These are phyloP conservation scores for Brassica carinata DNA, from an alignment of 345 rosid genomes.

Conservation along the genomic window DNA sequence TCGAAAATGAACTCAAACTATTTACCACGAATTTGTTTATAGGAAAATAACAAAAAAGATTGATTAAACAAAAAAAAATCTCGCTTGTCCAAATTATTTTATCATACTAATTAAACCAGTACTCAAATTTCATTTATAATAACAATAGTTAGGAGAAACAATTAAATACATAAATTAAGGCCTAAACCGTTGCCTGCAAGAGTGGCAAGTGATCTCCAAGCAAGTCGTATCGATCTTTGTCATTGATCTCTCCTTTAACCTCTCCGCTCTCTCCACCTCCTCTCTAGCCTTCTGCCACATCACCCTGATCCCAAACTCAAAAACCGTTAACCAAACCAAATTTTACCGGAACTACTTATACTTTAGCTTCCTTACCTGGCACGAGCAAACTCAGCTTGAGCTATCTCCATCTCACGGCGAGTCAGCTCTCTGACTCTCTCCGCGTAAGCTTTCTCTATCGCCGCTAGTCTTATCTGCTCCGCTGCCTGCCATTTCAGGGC, in stretches of 20 bases:
- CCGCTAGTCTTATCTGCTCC: conserved; percentile 81
- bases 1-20: conserved; percentile 7
- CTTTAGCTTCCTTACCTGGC: conserved; percentile 46
- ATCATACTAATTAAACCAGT: conserved; percentile 33
- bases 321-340: conserved; percentile 2
- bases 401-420: conserved; percentile 89
- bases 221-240: conserved; percentile 66
- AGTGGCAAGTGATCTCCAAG: conserved; percentile 96
- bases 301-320: conserved; percentile 37
- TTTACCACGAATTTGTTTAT: background rate
- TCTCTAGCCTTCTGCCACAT: conserved; percentile 92
- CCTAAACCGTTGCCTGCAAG: conserved; percentile 93
- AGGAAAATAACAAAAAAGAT: background rate
- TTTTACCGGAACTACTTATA: background rate
- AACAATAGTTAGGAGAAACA: conserved; percentile 39
- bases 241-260: conserved; percentile 74
- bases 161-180: conserved; percentile 35
- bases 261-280: conserved; percentile 82
- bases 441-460: conserved; percentile 88
- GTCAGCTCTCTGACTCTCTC: conserved; percentile 94
- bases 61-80: conserved; percentile 3
- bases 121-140: conserved; percentile 31
- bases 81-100: conserved; percentile 3
- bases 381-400: conserved; percentile 86
- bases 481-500: conserved; percentile 92